A percentile compares a stretch with the other conserved stretches of the same genome.
Conservation (phyloP, 805 yeast genomes). For the Starmera caribaea region DNA sequence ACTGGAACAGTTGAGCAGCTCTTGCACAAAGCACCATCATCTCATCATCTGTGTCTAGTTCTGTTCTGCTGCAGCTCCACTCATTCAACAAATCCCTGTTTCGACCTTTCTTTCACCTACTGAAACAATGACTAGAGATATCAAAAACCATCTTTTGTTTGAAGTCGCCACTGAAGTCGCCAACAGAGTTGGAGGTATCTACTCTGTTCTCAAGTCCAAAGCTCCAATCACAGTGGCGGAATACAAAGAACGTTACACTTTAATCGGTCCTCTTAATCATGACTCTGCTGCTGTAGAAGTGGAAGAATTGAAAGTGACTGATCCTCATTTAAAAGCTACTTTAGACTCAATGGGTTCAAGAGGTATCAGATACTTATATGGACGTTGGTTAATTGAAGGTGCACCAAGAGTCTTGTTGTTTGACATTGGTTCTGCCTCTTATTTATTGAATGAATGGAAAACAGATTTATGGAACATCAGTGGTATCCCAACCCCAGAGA, state of each 20-base stretch:
- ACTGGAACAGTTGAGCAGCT: no score
- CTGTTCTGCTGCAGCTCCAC: no score
- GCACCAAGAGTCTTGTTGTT: conserved; percentile 90
- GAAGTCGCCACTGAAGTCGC: conserved; percentile 98
- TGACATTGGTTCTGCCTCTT: conserved; percentile 68
- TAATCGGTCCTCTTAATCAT: conserved; percentile 79
- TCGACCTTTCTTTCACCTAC: no score
- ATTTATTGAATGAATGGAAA: conserved; percentile 85
- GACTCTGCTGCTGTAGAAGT: conserved; percentile 71
- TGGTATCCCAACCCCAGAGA: conserved; percentile 89
- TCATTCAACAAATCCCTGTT: no score
- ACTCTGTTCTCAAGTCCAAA: conserved; percentile 91
- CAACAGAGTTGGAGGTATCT: conserved; percentile 95
- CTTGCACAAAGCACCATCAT: no score
- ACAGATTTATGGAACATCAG: conserved; percentile 84
- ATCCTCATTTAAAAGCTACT: conserved; percentile 46
- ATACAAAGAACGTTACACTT: conserved; percentile 75
- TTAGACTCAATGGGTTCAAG: conserved; percentile 72
- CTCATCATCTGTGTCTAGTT: no score
- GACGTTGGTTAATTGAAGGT: conserved; percentile 96
- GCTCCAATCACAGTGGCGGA: conserved; percentile 96
- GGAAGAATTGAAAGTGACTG: conserved; percentile 58
- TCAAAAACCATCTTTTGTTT: conserved; percentile 76
- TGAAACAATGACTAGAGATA: conserved; percentile 61
- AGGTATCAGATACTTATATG: conserved; percentile 78